Evolutionary conservation across 2,329 filamentous ascomycete genomes (phyloP), one percentile per base, ranked within the genome.

Genomic region (Incumbomyces lentus): DNA sequence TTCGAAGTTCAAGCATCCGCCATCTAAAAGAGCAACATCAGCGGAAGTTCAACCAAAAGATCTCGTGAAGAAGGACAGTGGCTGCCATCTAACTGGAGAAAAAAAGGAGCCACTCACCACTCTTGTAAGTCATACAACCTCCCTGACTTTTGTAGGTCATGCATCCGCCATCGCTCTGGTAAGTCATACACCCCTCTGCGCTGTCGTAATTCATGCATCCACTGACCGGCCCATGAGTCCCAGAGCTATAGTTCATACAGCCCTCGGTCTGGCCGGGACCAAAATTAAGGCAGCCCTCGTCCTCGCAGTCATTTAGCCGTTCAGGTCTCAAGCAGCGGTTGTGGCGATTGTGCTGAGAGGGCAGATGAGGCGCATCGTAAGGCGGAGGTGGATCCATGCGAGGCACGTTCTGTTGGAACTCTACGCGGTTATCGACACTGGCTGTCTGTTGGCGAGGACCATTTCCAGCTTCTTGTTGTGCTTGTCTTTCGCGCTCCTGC

Each of bases 351-450:
- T 12, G 26, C 6, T n/a, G 11, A 7, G 11, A 18, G 5, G 42
- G 34, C 12, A 37, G 33, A 45, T 45, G 42, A 10, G 42, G 32
- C 17, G 42, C 42, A 35, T 45, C 42, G 19, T 45, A 45, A 7
- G 42, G 42, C 18, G 42, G 42, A 13, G 42, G 42, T 11, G 42
- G 19, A 5, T 45, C 42, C 42, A 45, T 45, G 18, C 29, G 42
- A 10, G 42, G 42, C 11, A 45, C 30, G 16, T 17, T 37, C n/a
- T 16, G 29, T 18, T 32, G 26, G 33, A 17, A 4, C 33, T 14
- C 16, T 3, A 22, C 19, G 10, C 19, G 40, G 13, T 42, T 11
- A 12, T n/a, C 16, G n/a, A 17, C 32, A 10, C 29, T 19, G 40
- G 6, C 13, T 38, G 17, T 18, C 14, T 38, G 33, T n/a, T 8